Conservation (phyloP, 2,329 filamentous ascomycete genomes). For the Cytospora piceae region DNA sequence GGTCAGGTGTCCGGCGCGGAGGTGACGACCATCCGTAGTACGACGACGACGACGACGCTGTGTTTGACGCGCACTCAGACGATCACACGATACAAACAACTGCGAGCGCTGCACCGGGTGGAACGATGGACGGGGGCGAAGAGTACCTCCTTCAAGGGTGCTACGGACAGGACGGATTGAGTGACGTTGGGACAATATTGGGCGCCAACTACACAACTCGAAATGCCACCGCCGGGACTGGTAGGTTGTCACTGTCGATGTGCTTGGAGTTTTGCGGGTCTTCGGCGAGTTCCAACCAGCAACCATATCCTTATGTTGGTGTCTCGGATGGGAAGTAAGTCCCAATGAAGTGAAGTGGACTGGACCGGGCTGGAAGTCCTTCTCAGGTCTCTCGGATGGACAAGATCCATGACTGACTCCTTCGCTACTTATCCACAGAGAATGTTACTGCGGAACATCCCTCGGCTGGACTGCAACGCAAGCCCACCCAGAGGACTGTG, state of each 20-base stretch:
- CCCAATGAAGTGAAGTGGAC: not conserved
- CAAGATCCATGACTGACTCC: not conserved
- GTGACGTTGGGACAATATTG: conserved; percentile 1
- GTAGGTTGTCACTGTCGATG: conserved; percentile 14
- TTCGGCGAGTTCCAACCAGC: not conserved
- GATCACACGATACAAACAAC: conserved; percentile 8
- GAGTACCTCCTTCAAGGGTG: conserved; percentile 23
- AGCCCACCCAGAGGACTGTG: conserved; percentile 6
- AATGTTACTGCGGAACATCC: conserved; percentile 24
- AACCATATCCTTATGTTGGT: conserved; percentile 14
- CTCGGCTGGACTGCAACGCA: conserved; percentile 4
- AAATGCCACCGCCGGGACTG: not conserved
- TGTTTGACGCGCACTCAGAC: conserved; percentile 1
- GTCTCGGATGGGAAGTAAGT: conserved; percentile 22
- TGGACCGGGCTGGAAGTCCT: not conserved
- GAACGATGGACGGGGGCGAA: conserved; percentile 1
- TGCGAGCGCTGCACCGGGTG: not conserved
- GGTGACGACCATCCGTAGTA: not conserved
- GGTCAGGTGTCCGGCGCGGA: not conserved
- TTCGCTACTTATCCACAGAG: not conserved
- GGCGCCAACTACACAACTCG: conserved; percentile 9
- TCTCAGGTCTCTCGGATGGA: not conserved
- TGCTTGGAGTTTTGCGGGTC: conserved; percentile 16
- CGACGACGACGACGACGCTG: conserved; percentile 7
- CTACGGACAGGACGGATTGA: conserved; percentile 5